Conservation (phyloP, 2,329 filamentous ascomycete genomes). For the Sporothrix curviconia region DNA sequence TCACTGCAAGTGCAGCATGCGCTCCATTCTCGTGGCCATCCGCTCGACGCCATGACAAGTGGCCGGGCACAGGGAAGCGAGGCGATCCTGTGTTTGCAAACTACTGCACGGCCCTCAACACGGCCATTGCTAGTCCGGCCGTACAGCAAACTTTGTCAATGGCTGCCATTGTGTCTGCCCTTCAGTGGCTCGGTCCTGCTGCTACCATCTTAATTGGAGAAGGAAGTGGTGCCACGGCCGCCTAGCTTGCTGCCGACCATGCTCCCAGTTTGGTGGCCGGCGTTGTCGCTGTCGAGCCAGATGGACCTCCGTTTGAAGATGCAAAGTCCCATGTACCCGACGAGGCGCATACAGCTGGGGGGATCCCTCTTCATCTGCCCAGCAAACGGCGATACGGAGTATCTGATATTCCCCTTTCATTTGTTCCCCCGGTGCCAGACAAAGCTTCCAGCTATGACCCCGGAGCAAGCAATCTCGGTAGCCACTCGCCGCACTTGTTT, state of each 20-base stretch:
- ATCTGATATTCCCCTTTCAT: conserved; percentile 31
- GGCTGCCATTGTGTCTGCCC: conserved; percentile 13
- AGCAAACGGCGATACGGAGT: conserved; percentile 15
- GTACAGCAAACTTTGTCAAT: conserved; percentile 26
- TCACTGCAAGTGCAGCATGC: conserved; percentile 28
- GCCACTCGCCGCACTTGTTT: background rate
- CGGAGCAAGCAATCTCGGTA: background rate
- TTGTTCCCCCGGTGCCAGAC: conserved; percentile 29
- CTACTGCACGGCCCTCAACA: conserved; percentile 39
- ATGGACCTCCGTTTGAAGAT: conserved; percentile 42
- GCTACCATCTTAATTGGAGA: conserved; percentile 41
- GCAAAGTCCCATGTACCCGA: background rate
- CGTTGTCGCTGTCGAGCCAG: conserved; percentile 46
- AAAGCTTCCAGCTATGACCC: background rate
- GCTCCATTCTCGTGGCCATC: conserved; percentile 21
- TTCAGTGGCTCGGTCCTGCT: conserved; percentile 10
- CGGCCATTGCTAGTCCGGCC: conserved; percentile 25
- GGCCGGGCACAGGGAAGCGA: conserved; percentile 34
- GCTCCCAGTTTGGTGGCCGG: conserved; percentile 41
- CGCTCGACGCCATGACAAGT: conserved; percentile 30
- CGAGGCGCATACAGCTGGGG: no score
- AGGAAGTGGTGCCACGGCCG: conserved; percentile 40
- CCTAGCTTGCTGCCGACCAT: conserved; percentile 43
- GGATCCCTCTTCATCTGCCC: background rate
- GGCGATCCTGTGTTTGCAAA: conserved; percentile 43